phyloP scores from a whole-genome alignment of 2,329 filamentous ascomycete genomes.

The Botrytis galanthina region DNA sequence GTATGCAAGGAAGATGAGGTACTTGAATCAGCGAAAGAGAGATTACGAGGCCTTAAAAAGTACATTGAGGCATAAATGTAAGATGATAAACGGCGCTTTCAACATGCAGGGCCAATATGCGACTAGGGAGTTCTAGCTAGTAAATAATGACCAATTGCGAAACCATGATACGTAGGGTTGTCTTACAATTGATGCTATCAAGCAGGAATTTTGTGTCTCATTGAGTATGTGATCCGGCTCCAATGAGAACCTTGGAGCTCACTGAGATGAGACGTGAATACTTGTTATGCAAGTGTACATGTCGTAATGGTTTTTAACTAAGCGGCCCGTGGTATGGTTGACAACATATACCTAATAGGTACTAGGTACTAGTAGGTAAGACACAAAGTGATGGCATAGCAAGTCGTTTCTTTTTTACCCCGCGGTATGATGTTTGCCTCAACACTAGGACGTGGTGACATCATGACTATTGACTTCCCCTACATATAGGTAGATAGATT shows the following conservation, averaged over 20 bases:
- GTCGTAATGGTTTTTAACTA: background rate
- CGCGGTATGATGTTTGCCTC: background rate
- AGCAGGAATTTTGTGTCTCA: background rate
- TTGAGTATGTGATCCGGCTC: background rate
- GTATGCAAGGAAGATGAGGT: constrained; percentile 94
- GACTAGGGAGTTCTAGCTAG: background rate
- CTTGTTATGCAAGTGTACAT: background rate
- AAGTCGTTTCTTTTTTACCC: background rate
- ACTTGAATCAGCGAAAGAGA: constrained; percentile 73
- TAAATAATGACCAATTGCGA: background rate
- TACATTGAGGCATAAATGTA: constrained; percentile 46
- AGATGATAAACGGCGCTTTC: background rate
- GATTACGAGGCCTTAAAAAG: constrained; percentile 48
- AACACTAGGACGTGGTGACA: constrained; percentile 7
- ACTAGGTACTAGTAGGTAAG: background rate
- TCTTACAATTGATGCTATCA: background rate
- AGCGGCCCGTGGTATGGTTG: background rate
- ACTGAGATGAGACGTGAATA: background rate
- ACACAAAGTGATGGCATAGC: background rate
- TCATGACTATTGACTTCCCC: background rate
- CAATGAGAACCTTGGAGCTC: background rate
- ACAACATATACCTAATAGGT: background rate
- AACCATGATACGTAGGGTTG: background rate
- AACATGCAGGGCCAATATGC: background rate
- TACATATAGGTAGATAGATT: background rate